phyloP scores from a whole-genome alignment of 2,329 filamentous ascomycete genomes.

The Coleophoma cylindrospora region DNA sequence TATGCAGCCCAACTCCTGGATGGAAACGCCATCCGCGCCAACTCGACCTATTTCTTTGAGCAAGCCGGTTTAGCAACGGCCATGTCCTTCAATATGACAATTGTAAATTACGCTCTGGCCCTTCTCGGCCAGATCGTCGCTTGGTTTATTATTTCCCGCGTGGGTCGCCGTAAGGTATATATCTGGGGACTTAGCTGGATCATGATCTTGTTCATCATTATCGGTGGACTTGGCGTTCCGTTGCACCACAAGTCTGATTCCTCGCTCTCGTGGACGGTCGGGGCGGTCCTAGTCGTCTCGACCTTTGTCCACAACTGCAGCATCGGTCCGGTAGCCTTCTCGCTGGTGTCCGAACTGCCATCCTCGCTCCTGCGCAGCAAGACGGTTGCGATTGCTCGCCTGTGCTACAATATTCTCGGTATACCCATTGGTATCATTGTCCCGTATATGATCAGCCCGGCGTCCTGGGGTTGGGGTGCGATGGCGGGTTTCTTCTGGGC shows the following conservation, averaged over 20 bases:
- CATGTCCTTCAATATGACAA: slow-evolving; percentile 46
- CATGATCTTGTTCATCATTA: slow-evolving; percentile 68
- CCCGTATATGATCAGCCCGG: slow-evolving; percentile 85
- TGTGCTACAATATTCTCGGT: slow-evolving; percentile 62
- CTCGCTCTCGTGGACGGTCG: slow-evolving; percentile 30
- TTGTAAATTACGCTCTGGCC: slow-evolving; percentile 38
- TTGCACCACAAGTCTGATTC: slow-evolving; percentile 41
- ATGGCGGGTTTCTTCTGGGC: slow-evolving; percentile 84
- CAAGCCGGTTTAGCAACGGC: slow-evolving; percentile 43
- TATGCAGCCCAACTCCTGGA: slow-evolving; percentile 57
- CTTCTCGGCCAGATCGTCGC: slow-evolving; percentile 43
- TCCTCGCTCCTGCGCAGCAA: slow-evolving; percentile 80
- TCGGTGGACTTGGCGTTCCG: slow-evolving; percentile 49
- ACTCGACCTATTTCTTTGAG: slow-evolving; percentile 54
- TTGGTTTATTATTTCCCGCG: slow-evolving; percentile 38
- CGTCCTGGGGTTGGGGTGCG: slow-evolving; percentile 79
- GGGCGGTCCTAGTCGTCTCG: slow-evolving; percentile 70
- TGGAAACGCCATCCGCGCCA: slow-evolving; percentile 56
- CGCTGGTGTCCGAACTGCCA: slow-evolving; percentile 75
- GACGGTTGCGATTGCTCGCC: slow-evolving; percentile 77
- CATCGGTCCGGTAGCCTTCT: slow-evolving; percentile 83
- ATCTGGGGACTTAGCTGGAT: slow-evolving; percentile 60
- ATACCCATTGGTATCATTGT: slow-evolving; percentile 76
- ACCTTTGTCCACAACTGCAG: slow-evolving; percentile 77
- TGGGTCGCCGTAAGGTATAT: slow-evolving; percentile 43